Base-by-base conservation (phyloP, 148 eudicot genomes). In the Arbutus unedo region DNA sequence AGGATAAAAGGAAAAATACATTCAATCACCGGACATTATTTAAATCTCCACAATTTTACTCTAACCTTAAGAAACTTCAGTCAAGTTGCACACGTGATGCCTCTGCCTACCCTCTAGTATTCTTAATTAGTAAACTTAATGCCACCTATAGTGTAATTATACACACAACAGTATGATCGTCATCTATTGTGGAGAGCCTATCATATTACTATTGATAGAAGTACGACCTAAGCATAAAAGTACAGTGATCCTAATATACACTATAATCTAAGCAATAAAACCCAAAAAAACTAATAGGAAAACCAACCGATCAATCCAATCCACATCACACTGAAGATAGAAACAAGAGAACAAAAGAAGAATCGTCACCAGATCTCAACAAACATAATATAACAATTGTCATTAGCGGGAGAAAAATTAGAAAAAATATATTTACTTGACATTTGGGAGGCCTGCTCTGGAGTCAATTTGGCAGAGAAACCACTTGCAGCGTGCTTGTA, bases 381-480 rank as follows among this genome's bases (percentile, higher is more conserved):
- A n/a, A 43, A 8, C 47, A 6, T n/a, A 6, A 47, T 25, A 62
- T 14, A 79, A 45, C 48, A 23, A 43, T 11, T 2, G 31, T 8
- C 3, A 21, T 4, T 4, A 8, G 21, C 50, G 15, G 3, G 54
- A 70, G 9, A 60, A 41, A 15, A 71, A 62, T 8, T 10, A 60
- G n/a, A 19, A n/a, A 60, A 2, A 60, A 6, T 9, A 7, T 6
- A 60, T 89, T 74, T 88, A 89, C 93, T 83, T 83, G 88, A 59
- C 31, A 91, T 82, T 88, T 88, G 72, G 3, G 84, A 81, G 41
- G 83, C 91, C 84, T 91, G 90, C 66, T 81, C 87, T n/a, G 88
- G 85, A 59, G 90, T 91, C 31, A 91, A 87, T 82, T 88, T 88
- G 78, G 93, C 93, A 0, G 93, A 82, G 86, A 91, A 91, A 18